Percentiles rank a stretch among this genome's conserved stretches.
Conservation (phyloP, 1,284 basidiomycete species). For the Athelia psychrophila region DNA sequence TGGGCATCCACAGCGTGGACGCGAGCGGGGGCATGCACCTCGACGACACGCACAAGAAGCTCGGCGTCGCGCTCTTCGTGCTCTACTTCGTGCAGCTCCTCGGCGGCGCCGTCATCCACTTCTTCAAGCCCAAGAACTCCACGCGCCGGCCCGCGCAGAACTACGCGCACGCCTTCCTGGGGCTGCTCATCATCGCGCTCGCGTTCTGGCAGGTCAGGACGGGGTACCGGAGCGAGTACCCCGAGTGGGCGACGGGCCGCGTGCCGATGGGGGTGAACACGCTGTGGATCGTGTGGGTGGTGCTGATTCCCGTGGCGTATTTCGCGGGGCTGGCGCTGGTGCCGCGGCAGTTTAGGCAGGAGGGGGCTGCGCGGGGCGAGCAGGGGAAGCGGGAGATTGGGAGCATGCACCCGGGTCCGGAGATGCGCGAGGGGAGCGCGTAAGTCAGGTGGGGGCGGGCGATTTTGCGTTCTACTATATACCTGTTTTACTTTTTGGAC, state of each 20-base stretch:
- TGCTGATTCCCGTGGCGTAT: constrained; percentile 48
- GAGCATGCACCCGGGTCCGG: too few species aligned
- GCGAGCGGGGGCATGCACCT: constrained; percentile 26
- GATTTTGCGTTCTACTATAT: too few species aligned
- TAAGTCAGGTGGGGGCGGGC: too few species aligned
- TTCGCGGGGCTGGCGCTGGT: constrained; percentile 42
- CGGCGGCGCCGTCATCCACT: constrained; percentile 61
- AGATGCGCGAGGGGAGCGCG: too few species aligned
- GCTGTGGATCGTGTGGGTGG: constrained; percentile 37
- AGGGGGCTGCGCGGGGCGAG: constrained; percentile 17
- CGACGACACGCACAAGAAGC: constrained; percentile 53
- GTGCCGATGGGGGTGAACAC: too few species aligned
- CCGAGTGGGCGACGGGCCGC: neutral
- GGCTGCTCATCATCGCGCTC: constrained; percentile 46
- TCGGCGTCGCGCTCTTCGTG: constrained; percentile 56
- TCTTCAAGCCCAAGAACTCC: constrained; percentile 36
- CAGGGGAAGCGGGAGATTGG: too few species aligned
- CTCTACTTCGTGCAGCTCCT: constrained; percentile 58
- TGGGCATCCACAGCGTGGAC: constrained; percentile 33
- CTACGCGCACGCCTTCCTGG: constrained; percentile 54
- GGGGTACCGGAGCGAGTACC: constrained; percentile 39
- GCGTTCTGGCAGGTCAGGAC: constrained; percentile 52
- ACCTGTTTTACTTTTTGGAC: too few species aligned
- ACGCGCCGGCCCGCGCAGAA: constrained; percentile 51
- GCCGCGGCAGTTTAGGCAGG: constrained; percentile 44